Evolutionary conservation across 1,139 yeast genomes (phyloP).

Genomic region (Pneumocystis wakefieldiae): DNA sequence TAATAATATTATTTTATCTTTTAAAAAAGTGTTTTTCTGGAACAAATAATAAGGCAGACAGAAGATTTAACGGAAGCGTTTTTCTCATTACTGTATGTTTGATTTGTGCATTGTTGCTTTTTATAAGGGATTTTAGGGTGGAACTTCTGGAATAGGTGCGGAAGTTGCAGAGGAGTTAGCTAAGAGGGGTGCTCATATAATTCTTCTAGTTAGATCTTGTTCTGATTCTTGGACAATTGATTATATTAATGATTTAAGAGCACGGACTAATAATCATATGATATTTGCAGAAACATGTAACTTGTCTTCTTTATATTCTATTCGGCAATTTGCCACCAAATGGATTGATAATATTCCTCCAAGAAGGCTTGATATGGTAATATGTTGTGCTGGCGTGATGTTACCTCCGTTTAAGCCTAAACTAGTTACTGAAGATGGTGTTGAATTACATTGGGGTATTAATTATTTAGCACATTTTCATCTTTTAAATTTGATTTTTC

Average conservation of each 20-base stretch:
- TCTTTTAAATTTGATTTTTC: slow-evolving; percentile 58
- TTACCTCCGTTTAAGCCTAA: slow-evolving; percentile 52
- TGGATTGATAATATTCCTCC: slow-evolving; percentile 92
- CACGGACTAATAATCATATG: slow-evolving; percentile 49
- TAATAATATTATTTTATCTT: not conserved
- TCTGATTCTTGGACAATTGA: slow-evolving; percentile 65
- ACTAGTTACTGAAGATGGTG: slow-evolving; percentile 58
- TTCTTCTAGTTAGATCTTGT: slow-evolving; percentile 50
- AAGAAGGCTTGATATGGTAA: slow-evolving; percentile 71
- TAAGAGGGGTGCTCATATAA: slow-evolving; percentile 66
- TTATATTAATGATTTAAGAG: slow-evolving; percentile 62
- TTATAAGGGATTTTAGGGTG: slow-evolving; percentile 34
- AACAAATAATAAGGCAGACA: not conserved
- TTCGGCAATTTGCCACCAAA: slow-evolving; percentile 82
- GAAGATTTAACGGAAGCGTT: not conserved
- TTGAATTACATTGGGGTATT: slow-evolving; percentile 69
- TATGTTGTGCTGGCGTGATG: slow-evolving; percentile 76
- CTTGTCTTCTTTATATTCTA: slow-evolving; percentile 52
- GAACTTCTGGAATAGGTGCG: slow-evolving; percentile 83
- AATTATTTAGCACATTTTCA: slow-evolving; percentile 75
- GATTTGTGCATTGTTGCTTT: not conserved
- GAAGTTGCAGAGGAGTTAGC: slow-evolving; percentile 63
- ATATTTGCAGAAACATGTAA: slow-evolving; percentile 85
- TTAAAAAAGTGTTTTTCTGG: not conserved
- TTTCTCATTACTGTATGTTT: slow-evolving; percentile 1